phyloP scores from a whole-genome alignment of 345 rosid genomes.

The Populus ilicifolia region DNA sequence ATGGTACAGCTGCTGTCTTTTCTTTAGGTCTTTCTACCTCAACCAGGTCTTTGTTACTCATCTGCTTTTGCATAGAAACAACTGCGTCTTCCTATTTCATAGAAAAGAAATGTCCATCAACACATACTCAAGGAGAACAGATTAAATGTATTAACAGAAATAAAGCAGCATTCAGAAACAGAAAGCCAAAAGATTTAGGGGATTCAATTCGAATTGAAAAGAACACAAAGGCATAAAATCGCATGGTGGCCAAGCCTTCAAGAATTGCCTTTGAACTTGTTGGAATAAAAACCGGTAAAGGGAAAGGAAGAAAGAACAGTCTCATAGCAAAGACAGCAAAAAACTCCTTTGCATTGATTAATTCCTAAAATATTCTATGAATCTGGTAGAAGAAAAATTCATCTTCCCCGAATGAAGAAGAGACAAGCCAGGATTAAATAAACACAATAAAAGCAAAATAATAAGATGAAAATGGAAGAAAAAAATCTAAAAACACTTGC shows the following conservation, averaged over 20 bases:
- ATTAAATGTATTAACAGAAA: not conserved
- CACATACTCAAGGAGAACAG: not conserved
- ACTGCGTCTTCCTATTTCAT: slow-evolving; percentile 37
- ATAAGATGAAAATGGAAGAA: not conserved
- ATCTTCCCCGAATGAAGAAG: not conserved
- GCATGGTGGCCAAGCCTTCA: not conserved
- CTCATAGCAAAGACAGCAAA: not conserved
- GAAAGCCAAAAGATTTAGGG: not conserved
- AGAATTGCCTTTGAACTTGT: not conserved
- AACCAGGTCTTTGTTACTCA: slow-evolving; percentile 27
- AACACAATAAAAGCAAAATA: not conserved
- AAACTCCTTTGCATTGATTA: not conserved
- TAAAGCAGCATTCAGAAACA: not conserved
- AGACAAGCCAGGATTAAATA: not conserved
- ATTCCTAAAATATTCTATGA: not conserved
- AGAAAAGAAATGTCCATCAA: slow-evolving; percentile 10
- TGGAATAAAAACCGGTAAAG: not conserved
- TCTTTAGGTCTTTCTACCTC: slow-evolving; percentile 62
- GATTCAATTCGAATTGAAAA: not conserved
- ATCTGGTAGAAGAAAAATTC: not conserved
- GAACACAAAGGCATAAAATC: not conserved
- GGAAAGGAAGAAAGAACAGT: not conserved
- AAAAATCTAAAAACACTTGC: not conserved
- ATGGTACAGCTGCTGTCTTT: slow-evolving; percentile 43
- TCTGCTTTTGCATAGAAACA: slow-evolving; percentile 34